Percentiles rank a stretch among this genome's conserved stretches.
Conservation (phyloP, 192 early-diverging fungal species). For the Anaeromyces robustus region DNA sequence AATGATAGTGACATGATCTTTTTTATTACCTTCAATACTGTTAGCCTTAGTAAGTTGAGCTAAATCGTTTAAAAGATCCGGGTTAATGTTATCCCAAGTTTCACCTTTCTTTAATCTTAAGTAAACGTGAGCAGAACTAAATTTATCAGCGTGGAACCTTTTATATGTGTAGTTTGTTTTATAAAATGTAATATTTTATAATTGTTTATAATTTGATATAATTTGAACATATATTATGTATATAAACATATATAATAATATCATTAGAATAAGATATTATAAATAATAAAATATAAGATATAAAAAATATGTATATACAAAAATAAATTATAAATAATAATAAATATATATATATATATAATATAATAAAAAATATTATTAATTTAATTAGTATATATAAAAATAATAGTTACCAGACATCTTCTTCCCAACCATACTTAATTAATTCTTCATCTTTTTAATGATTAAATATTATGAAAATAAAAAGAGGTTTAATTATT, state of each 20-base stretch:
- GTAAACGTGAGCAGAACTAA: constrained; percentile 95
- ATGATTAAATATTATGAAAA: constrained; percentile 1
- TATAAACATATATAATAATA: too few species aligned
- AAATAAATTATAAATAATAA: too few species aligned
- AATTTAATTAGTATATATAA: neutral
- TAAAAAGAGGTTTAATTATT: too few species aligned
- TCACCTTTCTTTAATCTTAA: constrained; percentile 46
- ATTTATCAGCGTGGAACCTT: constrained; percentile 93
- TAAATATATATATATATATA: neutral
- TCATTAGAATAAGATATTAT: too few species aligned
- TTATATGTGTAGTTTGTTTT: neutral
- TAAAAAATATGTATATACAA: too few species aligned
- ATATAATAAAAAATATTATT: neutral
- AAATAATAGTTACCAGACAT: constrained; percentile 50
- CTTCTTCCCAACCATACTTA: constrained; percentile 85
- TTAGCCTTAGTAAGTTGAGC: constrained; percentile 96
- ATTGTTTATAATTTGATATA: too few species aligned
- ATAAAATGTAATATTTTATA: too few species aligned
- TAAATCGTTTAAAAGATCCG: constrained; percentile 57
- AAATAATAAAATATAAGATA: too few species aligned
- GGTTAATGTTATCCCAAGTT: constrained; percentile 69
- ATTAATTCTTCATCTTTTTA: constrained; percentile 73
- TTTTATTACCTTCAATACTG: constrained; percentile 93
- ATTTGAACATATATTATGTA: too few species aligned
- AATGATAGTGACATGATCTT: constrained; percentile 74